Evolutionary conservation across 2,329 filamentous ascomycete genomes (phyloP), one percentile per base, ranked within the genome.

Genomic region (Colletotrichum cereale): DNA sequence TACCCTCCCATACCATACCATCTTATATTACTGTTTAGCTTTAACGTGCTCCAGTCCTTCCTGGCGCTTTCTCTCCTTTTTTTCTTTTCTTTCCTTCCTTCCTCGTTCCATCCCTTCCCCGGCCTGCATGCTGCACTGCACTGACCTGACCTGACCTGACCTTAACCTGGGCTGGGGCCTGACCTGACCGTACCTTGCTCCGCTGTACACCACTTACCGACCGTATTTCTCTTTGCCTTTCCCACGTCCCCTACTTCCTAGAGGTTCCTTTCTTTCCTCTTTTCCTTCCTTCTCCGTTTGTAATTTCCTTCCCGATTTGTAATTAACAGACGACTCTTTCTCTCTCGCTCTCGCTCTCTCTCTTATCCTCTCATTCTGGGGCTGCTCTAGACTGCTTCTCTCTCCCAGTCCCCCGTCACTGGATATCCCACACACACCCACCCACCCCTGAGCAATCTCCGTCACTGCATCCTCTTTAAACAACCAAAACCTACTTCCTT

Each of bases 221-320:
- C 69, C 60, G 68, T 72, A 72, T 72, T 72, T 72, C 53, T 72
- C 69, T 64, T 24, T 69, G 69, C 69, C 60, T 72, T 60, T 72
- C 68, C 68, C 68, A 62, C 61, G 52, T 72, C 66, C 69, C 65
- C 58, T 52, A 53, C 38, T 69, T 64, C 24, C 36, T 53, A 68
- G 68, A 63, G 16, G 64, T 60, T 48, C 44, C 21, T 60, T 60
- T 16, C 47, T 55, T 58, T 58, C 65, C 36, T 71, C 52, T 38
- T 60, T 55, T 63, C 52, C 68, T 67, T 71, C 65, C 64, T 62
- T 67, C 69, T 61, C 65, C 65, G 69, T 60, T 69, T 69, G 69
- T 55, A 72, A 69, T 69, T 72, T 72, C 69, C 36, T 72, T 68
- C 69, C 60, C 69, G 55, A 69, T 68, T 69, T 72, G 69, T 72